These are phyloP conservation scores for Moesziomyces antarcticus DNA, from an alignment of 1,284 basidiomycete species.

Conservation along the genomic window DNA sequence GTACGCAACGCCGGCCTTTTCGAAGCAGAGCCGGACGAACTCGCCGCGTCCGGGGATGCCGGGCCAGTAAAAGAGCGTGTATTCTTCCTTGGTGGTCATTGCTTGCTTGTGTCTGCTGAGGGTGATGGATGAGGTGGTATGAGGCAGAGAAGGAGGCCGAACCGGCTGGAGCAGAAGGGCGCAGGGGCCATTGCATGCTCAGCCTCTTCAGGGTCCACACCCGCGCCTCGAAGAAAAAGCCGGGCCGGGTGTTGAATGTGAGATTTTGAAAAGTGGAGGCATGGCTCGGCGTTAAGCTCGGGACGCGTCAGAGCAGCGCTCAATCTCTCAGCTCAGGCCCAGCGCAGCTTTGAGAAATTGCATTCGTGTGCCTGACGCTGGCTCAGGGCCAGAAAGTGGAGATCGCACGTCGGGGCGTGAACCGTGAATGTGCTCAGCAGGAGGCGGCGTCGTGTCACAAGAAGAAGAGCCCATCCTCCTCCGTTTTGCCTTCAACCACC, in stretches of 20 bases:
- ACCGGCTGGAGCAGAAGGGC: no score
- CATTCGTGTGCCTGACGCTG: background rate
- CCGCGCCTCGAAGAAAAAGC: no score
- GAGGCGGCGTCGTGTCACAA: no score
- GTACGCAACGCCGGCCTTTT: constrained; percentile 69
- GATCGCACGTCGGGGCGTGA: no score
- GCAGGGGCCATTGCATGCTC: no score
- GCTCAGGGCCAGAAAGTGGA: background rate
- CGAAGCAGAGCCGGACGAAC: constrained; percentile 71
- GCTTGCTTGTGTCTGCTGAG: background rate
- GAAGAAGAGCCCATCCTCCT: background rate
- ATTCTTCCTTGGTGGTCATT: constrained; percentile 28
- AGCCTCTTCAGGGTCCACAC: no score
- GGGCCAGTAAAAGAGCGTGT: constrained; percentile 60
- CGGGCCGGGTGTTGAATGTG: background rate
- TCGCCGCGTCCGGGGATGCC: constrained; percentile 71
- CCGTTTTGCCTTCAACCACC: background rate
- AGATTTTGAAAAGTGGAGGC: constrained; percentile 10
- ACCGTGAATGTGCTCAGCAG: no score
- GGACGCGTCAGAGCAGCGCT: background rate
- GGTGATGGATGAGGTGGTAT: no score
- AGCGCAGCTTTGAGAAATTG: background rate
- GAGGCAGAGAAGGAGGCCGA: no score
- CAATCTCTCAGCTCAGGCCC: background rate
- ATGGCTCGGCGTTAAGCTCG: constrained; percentile 7